Evolutionary conservation across 2,329 filamentous ascomycete species (phyloP), one percentile per base, ranked within the genome.

Genomic region (Fusarium sp.): DNA sequence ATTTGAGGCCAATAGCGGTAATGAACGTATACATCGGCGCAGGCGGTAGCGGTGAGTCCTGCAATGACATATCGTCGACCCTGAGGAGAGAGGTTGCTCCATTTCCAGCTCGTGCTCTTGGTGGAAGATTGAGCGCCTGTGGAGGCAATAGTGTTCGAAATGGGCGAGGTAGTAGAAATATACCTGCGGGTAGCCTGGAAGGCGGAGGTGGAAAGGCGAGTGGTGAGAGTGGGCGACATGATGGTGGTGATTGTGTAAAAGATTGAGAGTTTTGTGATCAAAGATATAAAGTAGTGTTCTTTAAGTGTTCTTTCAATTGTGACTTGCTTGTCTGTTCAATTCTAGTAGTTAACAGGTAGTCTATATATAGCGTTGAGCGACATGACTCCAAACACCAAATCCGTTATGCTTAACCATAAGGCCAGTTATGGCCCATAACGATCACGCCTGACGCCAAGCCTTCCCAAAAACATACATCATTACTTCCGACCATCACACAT

Each of bases 1-100:
- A 73, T 69, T 22, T 26, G 42, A 33, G 75, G 71, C 62, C 68
- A 76, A 49, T 77, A 78, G 24, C 73, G 69, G 58, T 77, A 77
- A 9, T 75, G 31, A 8, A 78, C 39, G 24, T 72, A 74, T 22
- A 68, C 55, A 46, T 79, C 77, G 3, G 73, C 50, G 6, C 61
- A 69, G 7, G 69, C 49, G 42, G 71, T 52, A 9, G 65, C 51
- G 8, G 53, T 61, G 7, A 72, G 22, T 10, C 75, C 72, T 36
- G 70, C 65, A 20, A 70, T 52, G 36, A 71, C 62, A 33, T 77
- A 74, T 45, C 70, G 73, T 9, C 75, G 74, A 18, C 74, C 72
- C 54, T 66, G 70, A 6, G 73, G 71, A 18, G 74, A 74, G 4
- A 78, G 69, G 17, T 64, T 77, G 53, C 62, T 76, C 77, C 77